A percentile compares a stretch with the other conserved stretches of the same genome.
Conservation (phyloP, 345 rosid genomes). For the Fremontodendron californicum region DNA sequence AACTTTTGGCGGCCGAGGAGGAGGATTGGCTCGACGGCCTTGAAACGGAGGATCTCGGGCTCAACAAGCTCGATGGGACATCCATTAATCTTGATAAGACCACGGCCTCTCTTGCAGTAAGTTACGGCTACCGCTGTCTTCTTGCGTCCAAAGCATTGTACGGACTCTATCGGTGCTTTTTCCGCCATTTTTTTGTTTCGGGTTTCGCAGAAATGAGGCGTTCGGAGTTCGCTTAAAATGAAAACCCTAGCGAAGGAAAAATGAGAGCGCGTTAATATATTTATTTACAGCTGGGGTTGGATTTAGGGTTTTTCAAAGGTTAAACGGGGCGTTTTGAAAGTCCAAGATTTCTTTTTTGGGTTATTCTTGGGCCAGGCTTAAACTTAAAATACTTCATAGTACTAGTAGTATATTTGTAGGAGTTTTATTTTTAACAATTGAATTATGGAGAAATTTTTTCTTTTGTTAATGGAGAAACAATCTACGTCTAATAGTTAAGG, state of each 20-base stretch:
- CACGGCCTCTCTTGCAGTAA: constrained; percentile 67
- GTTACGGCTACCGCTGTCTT: constrained; percentile 78
- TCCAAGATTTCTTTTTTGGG: background rate
- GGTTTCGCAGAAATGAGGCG: background rate
- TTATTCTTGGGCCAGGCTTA: background rate
- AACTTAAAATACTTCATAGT: no score
- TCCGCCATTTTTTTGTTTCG: background rate
- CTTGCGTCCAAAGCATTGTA: constrained; percentile 77
- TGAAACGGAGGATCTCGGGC: constrained; percentile 78
- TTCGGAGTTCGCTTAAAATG: background rate
- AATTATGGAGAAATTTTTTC: no score
- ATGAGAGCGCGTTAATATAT: background rate
- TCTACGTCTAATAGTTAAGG: no score
- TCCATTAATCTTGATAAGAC: constrained; percentile 76
- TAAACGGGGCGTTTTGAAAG: background rate
- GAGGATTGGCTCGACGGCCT: constrained; percentile 65
- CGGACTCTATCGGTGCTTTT: constrained; percentile 35
- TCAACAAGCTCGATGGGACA: constrained; percentile 67
- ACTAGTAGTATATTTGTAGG: no score
- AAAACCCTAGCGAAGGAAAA: constrained; percentile 13
- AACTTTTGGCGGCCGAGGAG: constrained; percentile 69
- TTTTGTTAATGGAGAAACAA: no score
- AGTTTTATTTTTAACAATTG: no score
- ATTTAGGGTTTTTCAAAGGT: background rate
- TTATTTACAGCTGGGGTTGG: no score